Percentiles rank a stretch among this genome's conserved stretches.
These are phyloP conservation scores for Barbarea vulgaris DNA, from an alignment of 345 rosid genomes.

Conservation along the genomic window DNA sequence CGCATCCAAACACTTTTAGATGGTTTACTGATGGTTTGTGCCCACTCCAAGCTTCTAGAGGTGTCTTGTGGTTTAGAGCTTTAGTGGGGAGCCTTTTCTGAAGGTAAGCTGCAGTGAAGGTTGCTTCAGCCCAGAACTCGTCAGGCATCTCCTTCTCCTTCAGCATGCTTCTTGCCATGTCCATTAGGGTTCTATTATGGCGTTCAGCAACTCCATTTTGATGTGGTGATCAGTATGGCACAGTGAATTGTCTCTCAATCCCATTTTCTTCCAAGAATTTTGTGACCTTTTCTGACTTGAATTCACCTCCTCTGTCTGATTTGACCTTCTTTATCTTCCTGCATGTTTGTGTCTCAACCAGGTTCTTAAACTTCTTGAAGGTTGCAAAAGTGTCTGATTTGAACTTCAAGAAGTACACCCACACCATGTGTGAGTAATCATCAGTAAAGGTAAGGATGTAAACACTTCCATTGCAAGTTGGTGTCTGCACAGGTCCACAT, in stretches of 20 bases:
- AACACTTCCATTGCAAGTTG: not conserved
- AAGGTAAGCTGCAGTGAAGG: not conserved
- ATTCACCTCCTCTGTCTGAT: not conserved
- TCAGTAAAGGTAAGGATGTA: not conserved
- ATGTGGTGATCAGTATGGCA: not conserved
- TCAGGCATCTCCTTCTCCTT: not conserved
- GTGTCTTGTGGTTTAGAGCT: not conserved
- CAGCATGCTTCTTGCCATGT: not conserved
- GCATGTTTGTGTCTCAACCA: not conserved
- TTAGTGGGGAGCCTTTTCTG: not conserved
- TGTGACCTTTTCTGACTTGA: not conserved
- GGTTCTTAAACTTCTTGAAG: not conserved
- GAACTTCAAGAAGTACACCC: not conserved
- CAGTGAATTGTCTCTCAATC: not conserved
- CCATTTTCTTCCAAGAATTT: not conserved
- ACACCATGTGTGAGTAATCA: not conserved
- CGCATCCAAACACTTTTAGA: not conserved
- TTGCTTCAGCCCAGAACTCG: not conserved
- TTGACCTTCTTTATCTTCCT: not conserved
- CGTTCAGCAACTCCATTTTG: not conserved
- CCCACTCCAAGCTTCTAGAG: not conserved
- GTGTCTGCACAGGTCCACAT: not conserved
- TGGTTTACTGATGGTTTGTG: too few relatives aligned
- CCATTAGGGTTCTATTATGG: not conserved
- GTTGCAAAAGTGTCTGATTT: not conserved